Evolutionary conservation across 1,284 basidiomycete species (phyloP).

Genomic region (Macrocystidia cucumis): DNA sequence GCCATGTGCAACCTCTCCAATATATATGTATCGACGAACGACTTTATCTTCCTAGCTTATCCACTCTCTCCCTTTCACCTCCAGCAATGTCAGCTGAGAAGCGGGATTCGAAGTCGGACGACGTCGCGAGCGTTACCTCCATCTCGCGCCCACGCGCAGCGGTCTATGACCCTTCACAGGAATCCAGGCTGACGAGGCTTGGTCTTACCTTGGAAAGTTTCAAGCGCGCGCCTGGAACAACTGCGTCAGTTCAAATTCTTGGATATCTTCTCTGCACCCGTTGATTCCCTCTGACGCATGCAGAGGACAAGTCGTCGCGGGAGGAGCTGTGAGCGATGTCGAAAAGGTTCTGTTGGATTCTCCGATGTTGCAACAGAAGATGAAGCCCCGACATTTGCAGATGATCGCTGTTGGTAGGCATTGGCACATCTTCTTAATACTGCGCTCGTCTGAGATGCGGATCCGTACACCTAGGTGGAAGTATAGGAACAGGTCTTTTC

Average conservation of each 20-base stretch:
- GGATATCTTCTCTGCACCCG: constrained; percentile 1
- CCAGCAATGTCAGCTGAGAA: too few relatives aligned
- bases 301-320: constrained; percentile 28
- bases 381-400: constrained; percentile 35
- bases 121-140: too few relatives aligned
- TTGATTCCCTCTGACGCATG: too few relatives aligned
- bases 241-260: constrained; percentile 23
- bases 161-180: constrained; percentile 39
- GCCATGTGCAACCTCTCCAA: too few relatives aligned
- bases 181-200: constrained; percentile 32
- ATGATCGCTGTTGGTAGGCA: constrained; percentile 38
- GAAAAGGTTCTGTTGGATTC: constrained; percentile 28
- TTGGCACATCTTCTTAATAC: not conserved
- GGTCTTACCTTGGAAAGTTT: constrained; percentile 33
- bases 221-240: constrained; percentile 35
- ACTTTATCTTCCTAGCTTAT: too few relatives aligned
- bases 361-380: constrained; percentile 39
- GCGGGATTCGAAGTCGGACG: too few relatives aligned
- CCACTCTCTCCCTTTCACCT: too few relatives aligned
- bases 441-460: constrained; percentile 2
- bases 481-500: constrained; percentile 47
- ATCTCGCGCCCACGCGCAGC: too few relatives aligned
- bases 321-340: constrained; percentile 24
- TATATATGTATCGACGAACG: too few relatives aligned
- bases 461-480: constrained; percentile 28